phyloP scores from a whole-genome alignment of 2,329 filamentous ascomycete species.

The Fusarium lyarnte region DNA sequence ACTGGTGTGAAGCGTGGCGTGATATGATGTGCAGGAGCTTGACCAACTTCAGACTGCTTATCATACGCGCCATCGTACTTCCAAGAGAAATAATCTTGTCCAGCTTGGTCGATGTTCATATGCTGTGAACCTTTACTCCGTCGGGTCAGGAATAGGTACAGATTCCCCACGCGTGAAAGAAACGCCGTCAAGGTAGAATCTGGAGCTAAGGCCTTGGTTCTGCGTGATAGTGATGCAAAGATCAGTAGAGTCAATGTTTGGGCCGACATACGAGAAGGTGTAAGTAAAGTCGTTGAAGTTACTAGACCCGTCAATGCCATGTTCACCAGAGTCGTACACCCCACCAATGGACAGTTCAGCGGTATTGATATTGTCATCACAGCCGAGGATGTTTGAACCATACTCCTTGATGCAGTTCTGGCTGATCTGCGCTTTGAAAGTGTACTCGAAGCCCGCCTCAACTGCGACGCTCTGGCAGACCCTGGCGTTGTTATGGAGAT shows the following conservation, averaged over 20 bases:
- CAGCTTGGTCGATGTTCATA: fast-evolving
- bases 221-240: background rate
- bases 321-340: fast-evolving
- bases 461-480: background rate
- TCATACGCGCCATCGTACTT: fast-evolving
- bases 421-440: background rate
- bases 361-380: background rate
- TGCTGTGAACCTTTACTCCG: background rate
- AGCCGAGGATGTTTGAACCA: fast-evolving
- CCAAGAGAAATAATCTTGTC: fast-evolving
- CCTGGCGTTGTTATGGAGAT: background rate
- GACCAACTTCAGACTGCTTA: no score
- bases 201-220: background rate
- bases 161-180: background rate
- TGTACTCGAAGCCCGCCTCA: background rate
- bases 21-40: background rate
- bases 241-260: background rate
- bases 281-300: fast-evolving
- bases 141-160: background rate
- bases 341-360: background rate
- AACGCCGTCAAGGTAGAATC: background rate
- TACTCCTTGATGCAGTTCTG: background rate
- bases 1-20: fast-evolving
- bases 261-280: background rate
- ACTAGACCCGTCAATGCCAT: fast-evolving